Evolutionary conservation across 805 yeast species (phyloP).

Genomic region (Ogataea sp.): DNA sequence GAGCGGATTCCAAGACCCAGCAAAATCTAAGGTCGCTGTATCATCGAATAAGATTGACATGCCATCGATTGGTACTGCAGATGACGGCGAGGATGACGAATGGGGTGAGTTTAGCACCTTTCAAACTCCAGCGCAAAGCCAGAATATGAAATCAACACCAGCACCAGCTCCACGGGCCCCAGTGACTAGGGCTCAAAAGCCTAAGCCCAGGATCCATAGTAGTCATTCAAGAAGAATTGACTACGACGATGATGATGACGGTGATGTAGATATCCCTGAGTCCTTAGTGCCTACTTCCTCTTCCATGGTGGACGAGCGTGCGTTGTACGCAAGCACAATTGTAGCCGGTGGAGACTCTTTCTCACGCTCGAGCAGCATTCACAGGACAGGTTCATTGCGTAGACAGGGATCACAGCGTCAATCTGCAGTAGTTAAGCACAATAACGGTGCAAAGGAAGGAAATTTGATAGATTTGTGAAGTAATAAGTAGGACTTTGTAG

Average conservation of each 20-base stretch:
- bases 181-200: no score
- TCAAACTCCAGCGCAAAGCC: not conserved
- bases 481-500: no score
- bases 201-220: not conserved
- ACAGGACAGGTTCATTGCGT: not conserved
- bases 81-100: not conserved
- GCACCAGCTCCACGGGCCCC: not conserved
- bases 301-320: not conserved
- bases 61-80: not conserved
- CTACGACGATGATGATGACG: no score
- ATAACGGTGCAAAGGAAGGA: not conserved
- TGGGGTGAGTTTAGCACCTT: constrained; percentile 1
- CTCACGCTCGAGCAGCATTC: constrained; percentile 1
- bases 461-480: constrained; percentile 2
- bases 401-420: no score
- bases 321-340: not conserved
- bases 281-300: not conserved
- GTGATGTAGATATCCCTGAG: not conserved
- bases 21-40: no score
- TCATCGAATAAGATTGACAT: no score
- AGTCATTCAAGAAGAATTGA: not conserved
- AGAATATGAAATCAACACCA: not conserved
- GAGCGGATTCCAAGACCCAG: no score
- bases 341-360: not conserved
- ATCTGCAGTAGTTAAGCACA: no score